Percentiles rank a stretch among this genome's conserved stretches.
phyloP scores from a whole-genome alignment of 23 red algal species.

The Gracilaria gracilis region DNA sequence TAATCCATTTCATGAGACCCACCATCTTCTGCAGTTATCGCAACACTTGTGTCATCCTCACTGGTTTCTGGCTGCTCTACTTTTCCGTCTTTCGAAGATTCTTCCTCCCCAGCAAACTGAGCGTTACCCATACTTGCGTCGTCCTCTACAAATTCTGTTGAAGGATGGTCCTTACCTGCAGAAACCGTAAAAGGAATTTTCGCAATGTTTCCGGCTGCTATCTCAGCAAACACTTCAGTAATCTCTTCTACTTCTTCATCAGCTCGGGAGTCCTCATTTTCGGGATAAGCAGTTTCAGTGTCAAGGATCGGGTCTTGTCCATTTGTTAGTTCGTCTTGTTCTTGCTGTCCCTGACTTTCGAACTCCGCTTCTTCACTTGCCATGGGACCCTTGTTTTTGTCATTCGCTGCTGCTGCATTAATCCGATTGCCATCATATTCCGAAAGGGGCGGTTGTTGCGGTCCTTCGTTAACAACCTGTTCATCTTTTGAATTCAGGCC shows the following conservation, averaged over 20 bases:
- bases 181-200: not conserved
- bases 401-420: not conserved
- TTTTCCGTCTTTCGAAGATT: not conserved
- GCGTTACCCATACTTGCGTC: not conserved
- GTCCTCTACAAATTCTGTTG: not conserved
- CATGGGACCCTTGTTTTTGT: not conserved
- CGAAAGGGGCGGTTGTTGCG: not conserved
- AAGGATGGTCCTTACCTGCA: not conserved
- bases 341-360: not conserved
- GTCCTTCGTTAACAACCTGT: not conserved
- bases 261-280: not conserved
- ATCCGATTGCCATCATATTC: not conserved
- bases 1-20: not conserved
- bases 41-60: not conserved
- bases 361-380: not conserved
- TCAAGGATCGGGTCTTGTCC: not conserved
- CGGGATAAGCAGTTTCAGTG: not conserved
- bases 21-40: not conserved
- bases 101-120: not conserved
- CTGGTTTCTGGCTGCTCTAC: not conserved
- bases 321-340: not conserved
- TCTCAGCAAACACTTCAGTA: not conserved
- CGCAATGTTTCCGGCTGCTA: not conserved
- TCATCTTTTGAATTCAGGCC: not conserved
- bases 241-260: not conserved